These are phyloP conservation scores for Trichopus zeylanicus DNA, from an alignment of 116 monocot genomes.

Conservation along the genomic window DNA sequence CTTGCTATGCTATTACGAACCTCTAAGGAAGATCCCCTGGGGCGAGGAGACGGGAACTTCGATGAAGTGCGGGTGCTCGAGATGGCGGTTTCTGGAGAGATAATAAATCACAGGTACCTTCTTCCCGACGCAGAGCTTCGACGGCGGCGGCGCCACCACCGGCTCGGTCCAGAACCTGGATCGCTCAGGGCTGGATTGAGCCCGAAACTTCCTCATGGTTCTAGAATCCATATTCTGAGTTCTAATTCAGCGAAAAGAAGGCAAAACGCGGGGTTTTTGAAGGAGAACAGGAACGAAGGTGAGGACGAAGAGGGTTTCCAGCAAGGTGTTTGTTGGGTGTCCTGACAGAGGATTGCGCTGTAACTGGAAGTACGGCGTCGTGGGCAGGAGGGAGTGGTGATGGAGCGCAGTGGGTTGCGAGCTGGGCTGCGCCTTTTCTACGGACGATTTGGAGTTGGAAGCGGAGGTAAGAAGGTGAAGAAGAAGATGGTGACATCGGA, in stretches of 20 bases:
- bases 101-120: conserved; percentile 87
- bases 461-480: too few species aligned
- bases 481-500: too few species aligned
- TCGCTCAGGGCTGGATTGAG: conserved; percentile 2
- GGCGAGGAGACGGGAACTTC: conserved; percentile 77
- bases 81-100: conserved; percentile 72
- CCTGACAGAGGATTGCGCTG: too few species aligned
- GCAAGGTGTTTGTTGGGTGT: not conserved
- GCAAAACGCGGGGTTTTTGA: too few species aligned
- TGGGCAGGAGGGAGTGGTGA: not conserved
- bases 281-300: not conserved
- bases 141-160: too few species aligned
- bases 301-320: not conserved
- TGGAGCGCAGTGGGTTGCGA: not conserved
- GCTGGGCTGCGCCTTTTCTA: too few species aligned
- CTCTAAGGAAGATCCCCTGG: conserved; percentile 67
- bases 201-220: conserved; percentile 31
- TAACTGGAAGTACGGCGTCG: not conserved
- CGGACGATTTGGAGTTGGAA: too few species aligned
- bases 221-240: not conserved
- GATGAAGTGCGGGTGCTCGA: conserved; percentile 97
- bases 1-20: too few species aligned
- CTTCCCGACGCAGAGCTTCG: conserved; percentile 11
- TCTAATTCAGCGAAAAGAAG: too few species aligned
- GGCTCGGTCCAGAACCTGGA: not conserved